Evolutionary conservation across 108 stramenopile species (phyloP).

Genomic region (Cyclotella cryptica): DNA sequence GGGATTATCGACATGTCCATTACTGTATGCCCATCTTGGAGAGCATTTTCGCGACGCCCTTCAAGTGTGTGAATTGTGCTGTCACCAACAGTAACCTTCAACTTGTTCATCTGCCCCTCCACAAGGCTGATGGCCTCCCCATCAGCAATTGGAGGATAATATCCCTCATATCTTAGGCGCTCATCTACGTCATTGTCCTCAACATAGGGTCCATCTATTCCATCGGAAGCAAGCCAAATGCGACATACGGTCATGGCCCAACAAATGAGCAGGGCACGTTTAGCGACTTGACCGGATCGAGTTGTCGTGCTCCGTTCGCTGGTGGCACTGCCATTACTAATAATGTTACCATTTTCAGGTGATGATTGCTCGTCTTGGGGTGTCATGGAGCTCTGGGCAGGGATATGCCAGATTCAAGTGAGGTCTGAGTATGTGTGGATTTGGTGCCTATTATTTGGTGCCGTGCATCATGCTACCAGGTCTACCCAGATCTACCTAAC

Average conservation of each 20-base stretch:
- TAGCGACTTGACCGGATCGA: neutral
- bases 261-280: conserved; percentile 9
- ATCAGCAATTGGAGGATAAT: neutral
- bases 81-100: neutral
- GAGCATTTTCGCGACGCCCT: neutral
- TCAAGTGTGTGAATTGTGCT: neutral
- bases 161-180: neutral
- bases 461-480: no score
- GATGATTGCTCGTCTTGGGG: no score
- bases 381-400: no score
- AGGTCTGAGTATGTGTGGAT: no score
- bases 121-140: neutral
- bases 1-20: neutral
- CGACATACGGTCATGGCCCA: conserved; percentile 6
- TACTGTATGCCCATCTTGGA: neutral
- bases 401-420: no score
- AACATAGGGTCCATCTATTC: neutral
- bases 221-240: conserved; percentile 23
- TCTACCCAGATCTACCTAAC: no score
- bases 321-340: neutral
- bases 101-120: neutral
- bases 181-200: neutral
- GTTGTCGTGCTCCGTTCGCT: neutral
- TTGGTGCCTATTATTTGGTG: no score
- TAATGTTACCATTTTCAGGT: no score